Evolutionary conservation across 345 rosid genomes (phyloP), one percentile per base, ranked within the genome.

Genomic region (Hirschfeldia incana): DNA sequence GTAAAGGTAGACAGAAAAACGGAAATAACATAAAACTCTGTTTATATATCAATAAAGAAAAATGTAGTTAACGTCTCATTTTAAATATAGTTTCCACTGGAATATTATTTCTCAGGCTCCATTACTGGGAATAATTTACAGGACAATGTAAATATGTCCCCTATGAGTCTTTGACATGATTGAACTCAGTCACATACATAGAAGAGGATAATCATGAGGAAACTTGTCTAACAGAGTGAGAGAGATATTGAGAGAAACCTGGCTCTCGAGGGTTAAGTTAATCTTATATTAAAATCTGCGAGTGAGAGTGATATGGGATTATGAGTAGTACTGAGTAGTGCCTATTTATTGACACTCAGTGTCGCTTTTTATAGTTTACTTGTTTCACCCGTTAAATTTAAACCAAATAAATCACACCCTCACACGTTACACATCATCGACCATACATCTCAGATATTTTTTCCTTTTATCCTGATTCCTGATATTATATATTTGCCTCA

Each of bases 211-310:
- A 12, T 4, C 53, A 5, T 34, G 37, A 46, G 15, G 59, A 53
- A 44, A 44, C 15, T 44, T 44, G 53, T 44, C 55, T 12, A 46
- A 46, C 15, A 46, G 16, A 34, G 44, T 21, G 21, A 12, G 15
- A 13, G 55, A 46, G 55, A 13, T 13, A 46, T 4, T 10, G 49
- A 42, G 58, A 53, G 60, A 9, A 62, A 76, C n/a, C 77, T 72
- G 44, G 1, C 33, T 16, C 21, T 51, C 6, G 21, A 51, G 58
- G 58, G 21, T 49, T n/a, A 17, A 15, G 21, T 51, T 51, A 51
- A 6, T 51, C 58, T 51, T 51, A 15, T 17, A 15, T 51, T 51
- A 15, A 2, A n/a, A 51, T 21, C 17, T 51, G 26, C 16, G 21
- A 51, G 26, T 51, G 58, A 51, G 58, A 51, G 55, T 46, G 55